These are phyloP conservation scores for Primulina eburnea DNA, from an alignment of 257 asterid species.

Conservation along the genomic window DNA sequence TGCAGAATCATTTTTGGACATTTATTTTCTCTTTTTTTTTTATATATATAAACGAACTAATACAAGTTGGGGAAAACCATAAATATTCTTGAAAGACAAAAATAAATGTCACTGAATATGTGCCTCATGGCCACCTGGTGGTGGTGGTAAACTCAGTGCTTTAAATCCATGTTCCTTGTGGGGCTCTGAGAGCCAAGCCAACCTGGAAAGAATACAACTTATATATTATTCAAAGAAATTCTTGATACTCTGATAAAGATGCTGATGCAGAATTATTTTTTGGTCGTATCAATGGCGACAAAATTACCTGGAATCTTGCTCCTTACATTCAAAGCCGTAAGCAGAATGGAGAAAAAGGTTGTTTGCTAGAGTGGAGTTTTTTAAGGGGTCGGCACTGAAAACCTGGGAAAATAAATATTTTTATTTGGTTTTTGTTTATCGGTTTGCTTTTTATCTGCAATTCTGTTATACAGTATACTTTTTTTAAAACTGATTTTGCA, in stretches of 20 bases:
- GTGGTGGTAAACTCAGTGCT: background rate
- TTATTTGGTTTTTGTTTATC: background rate
- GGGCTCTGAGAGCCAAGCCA: slow-evolving; percentile 36
- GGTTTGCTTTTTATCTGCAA: slow-evolving; percentile 20
- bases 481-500: slow-evolving; percentile 51
- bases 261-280: slow-evolving; percentile 8
- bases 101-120: background rate
- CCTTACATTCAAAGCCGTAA: slow-evolving; percentile 33
- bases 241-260: slow-evolving; percentile 32
- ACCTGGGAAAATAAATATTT: slow-evolving; percentile 34
- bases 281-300: slow-evolving; percentile 35
- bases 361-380: slow-evolving; percentile 41
- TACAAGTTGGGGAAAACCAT: background rate
- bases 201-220: slow-evolving; percentile 40
- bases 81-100: slow-evolving; percentile 16
- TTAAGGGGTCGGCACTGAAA: slow-evolving; percentile 52
- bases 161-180: slow-evolving; percentile 26
- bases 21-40: too few species aligned
- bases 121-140: background rate
- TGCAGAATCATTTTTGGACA: too few species aligned
- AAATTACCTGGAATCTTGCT: slow-evolving; percentile 39
- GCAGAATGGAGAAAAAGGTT: slow-evolving; percentile 23
- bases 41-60: too few species aligned
- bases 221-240: slow-evolving; percentile 15
- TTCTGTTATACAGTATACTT: slow-evolving; percentile 33